Evolutionary conservation across 2,329 filamentous ascomycete species (phyloP), one percentile per base, ranked within the genome.

Genomic region (Elsinoe necatrix): DNA sequence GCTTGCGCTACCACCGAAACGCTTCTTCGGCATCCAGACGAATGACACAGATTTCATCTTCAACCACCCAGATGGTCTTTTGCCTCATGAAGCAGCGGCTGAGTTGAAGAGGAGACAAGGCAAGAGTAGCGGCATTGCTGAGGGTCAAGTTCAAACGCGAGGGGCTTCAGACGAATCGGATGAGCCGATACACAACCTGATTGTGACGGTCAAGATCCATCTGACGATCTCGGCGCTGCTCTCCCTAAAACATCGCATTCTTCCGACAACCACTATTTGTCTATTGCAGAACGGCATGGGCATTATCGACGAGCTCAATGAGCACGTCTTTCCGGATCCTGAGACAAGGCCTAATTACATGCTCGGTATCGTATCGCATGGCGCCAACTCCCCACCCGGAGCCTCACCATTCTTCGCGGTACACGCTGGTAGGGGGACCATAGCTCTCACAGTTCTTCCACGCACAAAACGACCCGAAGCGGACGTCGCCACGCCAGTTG

Each of bases 201-300:
- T 97, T 61, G 73, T 96, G 21, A 79, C 87, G 2, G 87, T 85
- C 27, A 96, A 95, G 70, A 81, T 89, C 0, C 73, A 80, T 2
- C 73, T 80, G 35, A 87, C 87, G 0, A 69, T 87, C n/a, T 72
- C 78, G 1, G 85, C 87, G 39, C 70, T 95, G 12, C 74, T 80
- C 5, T 71, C 80, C 1, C 80, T 95, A 54, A 77, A 84, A 1
- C 78, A 82, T 60, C 80, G 88, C 8, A 72, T 95, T n/a, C 77
- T 80, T 42, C 74, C 79, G 2, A 73, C 82, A 25, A 89, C 86
- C 1, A 87, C 88, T 0, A 79, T 95, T 6, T 82, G 87, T 58
- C 80, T 95, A 56, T 69, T 95, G 57, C 86, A 89, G 57, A 87
- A 92, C 60, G 89, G 91, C 0, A 81, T 97, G 70, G 92, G 93